A percentile compares a stretch with the other conserved stretches of the same genome.
These are phyloP conservation scores for Hygrophoropsis aurantiaca DNA, from an alignment of 768 basidiomycete genomes.

Conservation along the genomic window DNA sequence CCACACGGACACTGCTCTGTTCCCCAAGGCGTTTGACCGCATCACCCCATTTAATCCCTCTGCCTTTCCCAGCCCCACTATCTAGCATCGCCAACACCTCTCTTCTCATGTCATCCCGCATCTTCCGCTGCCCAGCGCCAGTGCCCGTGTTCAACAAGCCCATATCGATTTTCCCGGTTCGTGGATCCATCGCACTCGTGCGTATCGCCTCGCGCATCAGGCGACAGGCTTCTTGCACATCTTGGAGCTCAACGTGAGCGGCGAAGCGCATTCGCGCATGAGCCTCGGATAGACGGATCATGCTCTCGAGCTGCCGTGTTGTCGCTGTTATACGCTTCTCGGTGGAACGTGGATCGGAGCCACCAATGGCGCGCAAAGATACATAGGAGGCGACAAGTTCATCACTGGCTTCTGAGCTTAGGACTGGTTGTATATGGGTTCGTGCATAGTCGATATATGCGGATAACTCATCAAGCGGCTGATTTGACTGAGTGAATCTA, in stretches of 20 bases:
- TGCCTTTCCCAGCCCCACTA: constrained; percentile 39
- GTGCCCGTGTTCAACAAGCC: constrained; percentile 93
- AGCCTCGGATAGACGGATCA: constrained; percentile 95
- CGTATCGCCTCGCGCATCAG: constrained; percentile 96
- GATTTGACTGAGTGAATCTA: not conserved
- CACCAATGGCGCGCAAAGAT: constrained; percentile 88
- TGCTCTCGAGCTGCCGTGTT: constrained; percentile 93
- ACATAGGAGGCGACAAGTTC: constrained; percentile 91
- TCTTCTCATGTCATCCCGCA: constrained; percentile 87
- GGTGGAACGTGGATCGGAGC: constrained; percentile 75
- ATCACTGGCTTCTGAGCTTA: constrained; percentile 81
- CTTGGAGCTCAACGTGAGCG: constrained; percentile 77
- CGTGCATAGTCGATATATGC: constrained; percentile 95
- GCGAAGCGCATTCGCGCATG: constrained; percentile 97
- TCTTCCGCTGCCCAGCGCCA: constrained; percentile 78
- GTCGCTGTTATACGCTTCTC: constrained; percentile 98
- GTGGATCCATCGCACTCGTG: constrained; percentile 92
- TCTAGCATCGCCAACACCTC: constrained; percentile 74
- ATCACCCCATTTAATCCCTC: constrained; percentile 79
- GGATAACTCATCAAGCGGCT: constrained; percentile 90
- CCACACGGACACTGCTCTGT: constrained; percentile 84
- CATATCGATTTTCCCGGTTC: constrained; percentile 97
- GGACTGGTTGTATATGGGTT: constrained; percentile 77
- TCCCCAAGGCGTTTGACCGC: constrained; percentile 74
- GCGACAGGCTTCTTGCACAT: constrained; percentile 90